Evolutionary conservation across 768 basidiomycete species (phyloP), one percentile per base, ranked within the genome.

Genomic region (Phanerochaete sordida): DNA sequence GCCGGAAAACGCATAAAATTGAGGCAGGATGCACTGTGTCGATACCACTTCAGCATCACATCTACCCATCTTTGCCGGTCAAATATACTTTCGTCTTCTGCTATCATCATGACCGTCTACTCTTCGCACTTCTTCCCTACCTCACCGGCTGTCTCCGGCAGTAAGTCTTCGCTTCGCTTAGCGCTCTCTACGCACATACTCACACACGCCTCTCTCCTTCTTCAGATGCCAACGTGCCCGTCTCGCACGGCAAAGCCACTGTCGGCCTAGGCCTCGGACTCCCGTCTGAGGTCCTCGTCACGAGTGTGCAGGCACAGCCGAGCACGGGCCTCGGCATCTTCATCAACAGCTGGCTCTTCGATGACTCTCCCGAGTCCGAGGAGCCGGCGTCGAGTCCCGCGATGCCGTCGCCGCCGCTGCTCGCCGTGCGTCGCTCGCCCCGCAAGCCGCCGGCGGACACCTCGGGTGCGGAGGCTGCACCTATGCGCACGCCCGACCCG

Each of bases 361-460:
- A 59, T 30, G 27, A 21, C 31, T 6, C 6, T 4, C 8, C 27
- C 26, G 4, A 46, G 31, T 58, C 57, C 24, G 12, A 7, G 39
- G 23, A 27, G 39, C 39, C 39, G 48, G 16, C 48, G 48, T 9
- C 15, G 37, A 11, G 15, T 12, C 47, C 56, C 24, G 27, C 26
- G 43, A 23, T n/a, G 33, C 31, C 45, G 31, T 43, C 58, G 58
- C 50, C 58, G n/a, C 58, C 51, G 19, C 26, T 59, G 46, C 50
- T 53, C 26, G 35, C 27, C 24, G 7, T 37, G 19, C 58, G 58
- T 51, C 39, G 50, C 9, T 46, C 58, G 26, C 58, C 50, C 3
- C 37, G 35, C 2, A 35, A 13, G 3, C 50, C 13, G 16, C 50
- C 49, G 21, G 27, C 51, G 11, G 26, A n/a, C 4, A 16, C 37